These are phyloP conservation scores for Rubia yunnanensis DNA, from an alignment of 257 asterid genomes.

Conservation along the genomic window DNA sequence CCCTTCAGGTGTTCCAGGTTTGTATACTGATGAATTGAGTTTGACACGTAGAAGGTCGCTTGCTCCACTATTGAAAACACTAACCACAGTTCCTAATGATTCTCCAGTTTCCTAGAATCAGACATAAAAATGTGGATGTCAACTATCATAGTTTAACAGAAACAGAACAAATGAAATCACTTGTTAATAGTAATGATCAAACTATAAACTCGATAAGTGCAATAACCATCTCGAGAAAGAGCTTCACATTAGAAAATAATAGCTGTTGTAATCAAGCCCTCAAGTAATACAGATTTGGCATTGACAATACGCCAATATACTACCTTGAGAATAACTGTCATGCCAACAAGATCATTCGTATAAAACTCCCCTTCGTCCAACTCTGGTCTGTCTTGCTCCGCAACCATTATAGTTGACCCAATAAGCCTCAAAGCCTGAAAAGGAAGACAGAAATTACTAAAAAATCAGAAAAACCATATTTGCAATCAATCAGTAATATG, in stretches of 20 bases:
- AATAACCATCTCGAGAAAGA: not conserved
- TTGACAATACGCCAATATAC: conserved; percentile 26
- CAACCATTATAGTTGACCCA: conserved; percentile 75
- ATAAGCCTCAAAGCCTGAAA: conserved; percentile 82
- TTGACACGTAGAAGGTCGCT: conserved; percentile 75
- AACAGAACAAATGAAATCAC: not conserved
- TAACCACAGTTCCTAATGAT: conserved; percentile 63
- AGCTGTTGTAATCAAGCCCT: not conserved
- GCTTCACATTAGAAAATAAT: not conserved
- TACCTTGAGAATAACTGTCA: conserved; percentile 79
- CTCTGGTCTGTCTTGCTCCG: conserved; percentile 65
- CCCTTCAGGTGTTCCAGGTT: conserved; percentile 22
- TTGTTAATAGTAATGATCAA: not conserved
- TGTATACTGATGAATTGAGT: conserved; percentile 35
- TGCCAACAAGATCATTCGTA: conserved; percentile 78
- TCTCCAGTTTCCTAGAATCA: conserved; percentile 63
- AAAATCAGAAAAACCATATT: not conserved
- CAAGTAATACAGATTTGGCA: not conserved
- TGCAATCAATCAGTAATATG: not conserved
- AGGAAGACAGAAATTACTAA: not conserved
- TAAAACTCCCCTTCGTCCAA: conserved; percentile 89
- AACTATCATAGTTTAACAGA: not conserved
- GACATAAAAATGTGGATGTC: not conserved
- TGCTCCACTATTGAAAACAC: conserved; percentile 83
- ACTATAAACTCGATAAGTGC: not conserved